phyloP scores from a whole-genome alignment of 2,329 filamentous ascomycete species.

The Aspergillus cejpii region DNA sequence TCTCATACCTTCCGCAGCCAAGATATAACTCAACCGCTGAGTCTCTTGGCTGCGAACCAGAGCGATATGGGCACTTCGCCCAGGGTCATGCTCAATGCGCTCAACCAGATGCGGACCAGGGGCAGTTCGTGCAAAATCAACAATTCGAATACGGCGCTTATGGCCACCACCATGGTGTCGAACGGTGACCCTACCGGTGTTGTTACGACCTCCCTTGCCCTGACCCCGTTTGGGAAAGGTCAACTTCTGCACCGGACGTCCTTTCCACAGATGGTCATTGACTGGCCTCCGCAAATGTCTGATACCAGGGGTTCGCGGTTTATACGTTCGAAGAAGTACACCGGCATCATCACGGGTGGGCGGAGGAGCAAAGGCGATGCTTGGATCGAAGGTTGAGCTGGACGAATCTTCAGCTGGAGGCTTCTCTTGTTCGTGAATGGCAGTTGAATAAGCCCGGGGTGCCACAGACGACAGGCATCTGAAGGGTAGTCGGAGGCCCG shows the following conservation, averaged over 20 bases:
- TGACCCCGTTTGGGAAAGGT: slow-evolving; percentile 92
- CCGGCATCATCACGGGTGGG: slow-evolving; percentile 38
- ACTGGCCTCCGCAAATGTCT: slow-evolving; percentile 86
- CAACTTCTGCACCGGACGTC: slow-evolving; percentile 70
- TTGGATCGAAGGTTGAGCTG: slow-evolving; percentile 33
- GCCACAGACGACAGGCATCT: slow-evolving; percentile 42
- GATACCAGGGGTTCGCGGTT: slow-evolving; percentile 83
- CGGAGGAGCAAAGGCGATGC: slow-evolving; percentile 42
- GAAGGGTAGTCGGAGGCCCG: slow-evolving; percentile 45
- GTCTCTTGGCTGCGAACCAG: slow-evolving; percentile 70
- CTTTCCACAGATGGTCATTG: slow-evolving; percentile 97
- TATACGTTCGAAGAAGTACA: slow-evolving; percentile 70
- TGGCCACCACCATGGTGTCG: slow-evolving; percentile 87
- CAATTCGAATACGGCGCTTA: slow-evolving; percentile 82
- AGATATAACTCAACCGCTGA: slow-evolving; percentile 75
- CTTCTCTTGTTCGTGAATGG: slow-evolving; percentile 33
- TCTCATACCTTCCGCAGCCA: slow-evolving; percentile 90
- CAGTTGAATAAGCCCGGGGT: slow-evolving; percentile 50
- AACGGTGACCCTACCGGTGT: slow-evolving; percentile 76
- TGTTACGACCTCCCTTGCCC: slow-evolving; percentile 86
- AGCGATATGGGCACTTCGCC: slow-evolving; percentile 87
- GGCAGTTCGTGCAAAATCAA: slow-evolving; percentile 76
- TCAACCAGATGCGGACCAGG: slow-evolving; percentile 84
- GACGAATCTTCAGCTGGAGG: slow-evolving; percentile 25
- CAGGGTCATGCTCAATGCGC: slow-evolving; percentile 92